phyloP scores from a whole-genome alignment of 148 eudicot genomes.

The Camellia lanceoleosa region DNA sequence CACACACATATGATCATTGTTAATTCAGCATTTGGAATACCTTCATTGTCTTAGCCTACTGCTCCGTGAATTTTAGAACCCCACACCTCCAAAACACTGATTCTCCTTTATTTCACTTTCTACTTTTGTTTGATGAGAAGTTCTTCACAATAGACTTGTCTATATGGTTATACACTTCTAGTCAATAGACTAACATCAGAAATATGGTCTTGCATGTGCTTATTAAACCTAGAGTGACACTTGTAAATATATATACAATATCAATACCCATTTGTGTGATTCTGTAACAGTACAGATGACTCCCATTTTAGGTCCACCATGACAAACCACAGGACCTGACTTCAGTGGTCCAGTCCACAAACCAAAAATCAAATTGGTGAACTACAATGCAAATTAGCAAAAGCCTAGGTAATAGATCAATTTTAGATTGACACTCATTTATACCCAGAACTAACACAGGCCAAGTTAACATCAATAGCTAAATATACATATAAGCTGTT shows the following conservation, averaged over 20 bases:
- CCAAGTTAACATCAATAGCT: neutral
- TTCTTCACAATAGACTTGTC: too few relatives aligned
- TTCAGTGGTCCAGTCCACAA: neutral
- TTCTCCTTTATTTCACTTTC: neutral
- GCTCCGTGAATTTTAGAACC: neutral
- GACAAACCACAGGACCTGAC: neutral
- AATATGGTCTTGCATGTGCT: too few relatives aligned
- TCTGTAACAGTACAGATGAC: neutral
- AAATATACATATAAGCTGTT: too few relatives aligned
- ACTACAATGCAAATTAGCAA: neutral
- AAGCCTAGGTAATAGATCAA: neutral
- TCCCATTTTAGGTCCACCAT: neutral
- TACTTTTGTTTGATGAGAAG: too few relatives aligned
- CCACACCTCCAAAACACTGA: neutral
- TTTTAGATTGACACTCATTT: neutral
- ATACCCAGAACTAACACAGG: neutral
- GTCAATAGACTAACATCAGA: too few relatives aligned
- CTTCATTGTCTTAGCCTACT: neutral
- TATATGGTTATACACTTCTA: too few relatives aligned
- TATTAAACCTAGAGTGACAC: too few relatives aligned
- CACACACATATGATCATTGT: neutral
- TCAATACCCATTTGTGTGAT: neutral
- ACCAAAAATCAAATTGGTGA: neutral
- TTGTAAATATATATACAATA: neutral
- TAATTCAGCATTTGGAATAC: constrained; percentile 2